Percentiles rank a stretch among this genome's conserved stretches.
Evolutionary conservation across 495 filamentous ascomycete genomes (phyloP).

Genomic region (Neurospora cerealis): DNA sequence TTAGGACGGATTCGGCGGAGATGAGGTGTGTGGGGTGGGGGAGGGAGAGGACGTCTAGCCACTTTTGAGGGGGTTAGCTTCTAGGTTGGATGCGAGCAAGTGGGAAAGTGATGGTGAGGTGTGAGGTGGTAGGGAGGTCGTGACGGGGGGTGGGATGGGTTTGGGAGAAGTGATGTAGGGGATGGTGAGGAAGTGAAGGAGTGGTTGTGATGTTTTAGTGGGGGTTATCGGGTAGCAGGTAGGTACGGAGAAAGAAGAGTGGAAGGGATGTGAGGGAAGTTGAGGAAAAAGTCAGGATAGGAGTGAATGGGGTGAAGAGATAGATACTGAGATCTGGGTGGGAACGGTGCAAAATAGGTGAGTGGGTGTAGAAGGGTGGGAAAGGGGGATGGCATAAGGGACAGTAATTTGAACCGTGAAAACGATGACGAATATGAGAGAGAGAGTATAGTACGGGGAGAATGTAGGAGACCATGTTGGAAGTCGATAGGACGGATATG

Average conservation of each 20-base stretch:
- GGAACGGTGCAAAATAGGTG: not conserved
- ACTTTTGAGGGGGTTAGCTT: conserved; percentile 21
- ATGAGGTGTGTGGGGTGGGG: conserved; percentile 65
- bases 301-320: not conserved
- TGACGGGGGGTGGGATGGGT: not conserved
- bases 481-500: not conserved
- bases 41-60: conserved; percentile 70
- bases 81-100: too few relatives aligned
- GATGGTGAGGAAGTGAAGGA: too few relatives aligned
- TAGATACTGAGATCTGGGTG: not conserved
- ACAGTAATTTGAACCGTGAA: not conserved
- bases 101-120: too few relatives aligned
- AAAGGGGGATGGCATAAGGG: not conserved
- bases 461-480: not conserved
- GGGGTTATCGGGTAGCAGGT: not conserved
- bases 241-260: not conserved
- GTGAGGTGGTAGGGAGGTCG: too few relatives aligned
- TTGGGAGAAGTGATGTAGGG: too few relatives aligned
- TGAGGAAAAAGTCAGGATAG: not conserved
- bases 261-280: not conserved
- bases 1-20: conserved; percentile 72
- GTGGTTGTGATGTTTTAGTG: too few relatives aligned
- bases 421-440: not conserved
- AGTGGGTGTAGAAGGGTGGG: not conserved
- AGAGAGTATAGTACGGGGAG: not conserved